These are phyloP conservation scores for Davidsoniella virescens DNA, from an alignment of 2,329 filamentous ascomycete species.

Conservation along the genomic window DNA sequence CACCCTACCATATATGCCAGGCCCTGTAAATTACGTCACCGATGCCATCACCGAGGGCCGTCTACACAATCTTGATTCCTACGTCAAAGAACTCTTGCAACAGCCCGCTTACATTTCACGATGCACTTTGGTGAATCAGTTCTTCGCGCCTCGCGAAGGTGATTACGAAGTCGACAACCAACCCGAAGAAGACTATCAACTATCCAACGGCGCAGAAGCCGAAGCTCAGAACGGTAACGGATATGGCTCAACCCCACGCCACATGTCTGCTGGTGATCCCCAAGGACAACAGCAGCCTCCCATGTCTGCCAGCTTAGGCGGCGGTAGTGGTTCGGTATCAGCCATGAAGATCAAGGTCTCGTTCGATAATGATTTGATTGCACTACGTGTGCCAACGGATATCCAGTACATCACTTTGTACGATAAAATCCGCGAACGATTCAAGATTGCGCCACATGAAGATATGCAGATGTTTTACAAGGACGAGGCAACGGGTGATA, in stretches of 20 bases:
- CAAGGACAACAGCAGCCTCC: conserved; percentile 30
- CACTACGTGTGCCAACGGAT: conserved; percentile 72
- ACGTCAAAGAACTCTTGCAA: conserved; percentile 77
- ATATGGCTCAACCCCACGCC: conserved; percentile 34
- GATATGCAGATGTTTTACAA: conserved; percentile 69
- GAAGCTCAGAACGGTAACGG: conserved; percentile 27
- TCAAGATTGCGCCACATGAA: conserved; percentile 55
- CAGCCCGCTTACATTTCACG: conserved; percentile 73
- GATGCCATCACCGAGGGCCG: conserved; percentile 90
- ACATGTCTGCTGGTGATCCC: conserved; percentile 22
- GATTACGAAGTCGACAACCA: conserved; percentile 85
- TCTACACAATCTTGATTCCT: conserved; percentile 82
- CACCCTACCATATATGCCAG: conserved; percentile 90
- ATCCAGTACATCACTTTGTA: conserved; percentile 64
- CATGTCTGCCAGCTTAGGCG: conserved; percentile 29
- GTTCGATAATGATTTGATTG: conserved; percentile 81
- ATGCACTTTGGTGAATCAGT: conserved; percentile 70
- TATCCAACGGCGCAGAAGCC: conserved; percentile 45
- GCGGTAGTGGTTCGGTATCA: conserved; percentile 18
- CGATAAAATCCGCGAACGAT: conserved; percentile 69
- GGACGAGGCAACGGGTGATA: conserved; percentile 64
- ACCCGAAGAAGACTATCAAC: conserved; percentile 59
- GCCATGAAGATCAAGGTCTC: conserved; percentile 89
- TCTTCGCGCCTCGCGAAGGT: conserved; percentile 78
- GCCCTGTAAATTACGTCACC: conserved; percentile 94